Evolutionary conservation across 768 basidiomycete species (phyloP).

Genomic region (Suillus alpinus): DNA sequence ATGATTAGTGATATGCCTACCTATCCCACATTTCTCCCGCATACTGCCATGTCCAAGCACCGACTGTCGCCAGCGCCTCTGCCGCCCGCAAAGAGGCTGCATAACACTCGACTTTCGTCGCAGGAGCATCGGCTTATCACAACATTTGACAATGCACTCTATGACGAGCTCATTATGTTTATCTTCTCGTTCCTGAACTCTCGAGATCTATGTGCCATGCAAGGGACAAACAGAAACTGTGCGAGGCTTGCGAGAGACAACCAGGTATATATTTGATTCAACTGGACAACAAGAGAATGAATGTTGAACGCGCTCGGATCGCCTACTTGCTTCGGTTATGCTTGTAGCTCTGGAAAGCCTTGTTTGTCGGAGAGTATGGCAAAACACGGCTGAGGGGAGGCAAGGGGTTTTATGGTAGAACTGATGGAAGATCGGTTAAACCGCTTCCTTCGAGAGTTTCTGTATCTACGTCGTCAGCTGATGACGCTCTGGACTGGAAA

Average conservation of each 20-base stretch:
- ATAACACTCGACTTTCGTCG: slow-evolving; percentile 19
- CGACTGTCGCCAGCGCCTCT: slow-evolving; percentile 44
- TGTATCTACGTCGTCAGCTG: slow-evolving; percentile 17
- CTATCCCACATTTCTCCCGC: not conserved
- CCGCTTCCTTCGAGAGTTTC: slow-evolving; percentile 53
- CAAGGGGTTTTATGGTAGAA: slow-evolving; percentile 54
- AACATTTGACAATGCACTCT: slow-evolving; percentile 57
- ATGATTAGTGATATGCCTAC: slow-evolving; percentile 3
- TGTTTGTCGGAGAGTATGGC: slow-evolving; percentile 66
- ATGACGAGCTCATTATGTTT: slow-evolving; percentile 72
- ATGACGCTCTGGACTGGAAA: slow-evolving; percentile 62
- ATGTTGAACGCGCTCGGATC: slow-evolving; percentile 17
- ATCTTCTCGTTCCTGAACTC: slow-evolving; percentile 72
- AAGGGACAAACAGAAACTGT: slow-evolving; percentile 65
- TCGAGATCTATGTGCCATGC: slow-evolving; percentile 63
- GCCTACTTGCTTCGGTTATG: slow-evolving; percentile 3
- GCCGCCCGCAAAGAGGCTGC: slow-evolving; percentile 59
- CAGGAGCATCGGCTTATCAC: slow-evolving; percentile 17
- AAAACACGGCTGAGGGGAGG: slow-evolving; percentile 66
- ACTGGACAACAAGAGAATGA: slow-evolving; percentile 4
- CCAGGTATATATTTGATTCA: slow-evolving; percentile 44
- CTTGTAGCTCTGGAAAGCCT: slow-evolving; percentile 60
- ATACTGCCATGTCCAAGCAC: slow-evolving; percentile 47
- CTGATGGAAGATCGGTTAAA: slow-evolving; percentile 57
- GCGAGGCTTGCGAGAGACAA: slow-evolving; percentile 64